Percentiles rank a stretch among this genome's conserved stretches.
These are phyloP conservation scores for Closterium sp. DNA, from an alignment of 139 green algal genomes.

Conservation along the genomic window DNA sequence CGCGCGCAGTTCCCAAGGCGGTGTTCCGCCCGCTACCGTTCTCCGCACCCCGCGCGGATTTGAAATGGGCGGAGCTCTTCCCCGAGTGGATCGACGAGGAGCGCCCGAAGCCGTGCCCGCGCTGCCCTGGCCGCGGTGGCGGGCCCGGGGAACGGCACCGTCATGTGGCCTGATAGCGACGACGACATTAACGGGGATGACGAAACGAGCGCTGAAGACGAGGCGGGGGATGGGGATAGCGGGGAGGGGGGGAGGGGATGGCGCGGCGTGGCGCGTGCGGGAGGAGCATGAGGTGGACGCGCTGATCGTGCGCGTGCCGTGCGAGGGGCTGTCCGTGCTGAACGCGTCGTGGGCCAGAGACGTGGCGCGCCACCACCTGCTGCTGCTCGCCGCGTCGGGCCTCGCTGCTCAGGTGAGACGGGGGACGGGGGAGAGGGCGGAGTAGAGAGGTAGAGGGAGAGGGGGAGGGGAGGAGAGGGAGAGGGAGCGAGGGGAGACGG, in stretches of 20 bases:
- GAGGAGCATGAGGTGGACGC: background rate
- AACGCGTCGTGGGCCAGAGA: constrained; percentile 1
- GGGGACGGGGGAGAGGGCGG: no score
- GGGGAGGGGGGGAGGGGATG: background rate
- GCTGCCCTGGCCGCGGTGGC: background rate
- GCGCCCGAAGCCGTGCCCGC: background rate
- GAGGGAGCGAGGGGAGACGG: background rate
- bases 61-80: background rate
- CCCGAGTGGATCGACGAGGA: constrained; percentile 15
- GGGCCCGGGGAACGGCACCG: background rate
- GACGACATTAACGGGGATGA: background rate
- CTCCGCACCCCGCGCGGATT: background rate
- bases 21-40: background rate
- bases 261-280: background rate
- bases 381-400: background rate
- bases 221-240: background rate
- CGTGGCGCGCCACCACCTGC: constrained; percentile 6
- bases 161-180: background rate
- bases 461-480: no score
- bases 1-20: background rate
- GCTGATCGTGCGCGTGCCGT: background rate
- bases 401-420: background rate
- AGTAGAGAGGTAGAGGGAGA: background rate
- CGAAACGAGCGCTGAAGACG: background rate
- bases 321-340: background rate